Base-by-base conservation (phyloP, 2,329 filamentous ascomycete genomes). In the Aspergillus ibericus region DNA sequence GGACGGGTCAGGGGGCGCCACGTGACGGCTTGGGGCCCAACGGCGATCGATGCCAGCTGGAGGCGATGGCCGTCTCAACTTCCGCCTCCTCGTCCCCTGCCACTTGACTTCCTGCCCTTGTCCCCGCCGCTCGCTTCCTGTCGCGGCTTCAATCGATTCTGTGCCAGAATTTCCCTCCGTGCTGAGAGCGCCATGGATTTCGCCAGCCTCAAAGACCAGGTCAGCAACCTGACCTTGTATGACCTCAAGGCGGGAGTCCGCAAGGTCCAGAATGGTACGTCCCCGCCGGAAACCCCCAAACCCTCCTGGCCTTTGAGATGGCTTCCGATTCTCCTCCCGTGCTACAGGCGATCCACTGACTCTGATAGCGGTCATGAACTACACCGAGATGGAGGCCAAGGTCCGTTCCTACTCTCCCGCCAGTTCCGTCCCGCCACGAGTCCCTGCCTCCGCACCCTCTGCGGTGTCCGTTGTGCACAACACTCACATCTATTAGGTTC, bases 211-310 rank as follows among this genome's bases (percentile, higher is more conserved):
- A 93, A 91, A 77, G 91, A 91, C 70, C 88, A 91, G 78, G 92
- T 96, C 77, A 88, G 88, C 81, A 96, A 95, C 81, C 83, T 97
- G 83, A 91, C 90, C 70, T 84, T 97, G 77, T 97, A 97, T 82
- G 93, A 97, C 78, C 74, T 97, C 81, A 97, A 97, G 82, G 93
- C 93, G 56, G 90, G 92, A 65, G 92, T 97, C 68, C 88, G 93
- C 68, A 96, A 97, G 78, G 91, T 96, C 60, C 93, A 97, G 74
- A 97, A 97, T 93, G 93, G 93, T 96, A 80, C 68, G 83, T 46
- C 48, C 16, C 10, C 40, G 35, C n/a, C 18, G 15, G 53, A 22
- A 35, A 25, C n/a, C 50, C 50, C 22, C 13, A 42, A 18, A 27
- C 22, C 32, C 18, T 20, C 9, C 38, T 5, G 6, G 22, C 29